Base-by-base conservation (phyloP, 768 basidiomycete genomes). In the Suillus lakei region DNA sequence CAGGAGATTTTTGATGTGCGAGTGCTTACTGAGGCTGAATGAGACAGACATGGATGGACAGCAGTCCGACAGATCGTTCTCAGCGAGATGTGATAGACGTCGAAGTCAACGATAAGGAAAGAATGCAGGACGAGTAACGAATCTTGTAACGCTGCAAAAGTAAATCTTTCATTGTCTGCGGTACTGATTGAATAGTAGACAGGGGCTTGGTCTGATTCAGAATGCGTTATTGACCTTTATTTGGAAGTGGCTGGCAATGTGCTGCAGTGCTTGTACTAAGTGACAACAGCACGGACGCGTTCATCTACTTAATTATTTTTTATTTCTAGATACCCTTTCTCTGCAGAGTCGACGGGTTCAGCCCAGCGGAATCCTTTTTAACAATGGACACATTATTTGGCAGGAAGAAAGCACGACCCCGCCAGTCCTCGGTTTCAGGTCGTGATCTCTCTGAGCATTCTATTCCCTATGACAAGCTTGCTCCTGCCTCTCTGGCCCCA, bases 391-490 rank as follows among this genome's bases (percentile, higher is more conserved):
- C 79, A 53, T 70, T 92, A 60, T 91, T 92, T 75, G 86, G 85
- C 59, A 84, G 89, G 72, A 90, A 83, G 81, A 90, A 83, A 72
- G 77, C 78, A 56, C 69, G 76, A 21, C 84, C 88, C 60, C 85
- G 91, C 60, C 87, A 88, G 70, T 82, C 88, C 56, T 91, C 91
- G 10, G 69, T 86, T 16, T 87, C 88, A 64, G 79, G 70, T 61
- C 84, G 85, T 68, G 89, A 91, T 72, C 81, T 92, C 63, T 81
- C 81, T 69, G 89, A 89, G 74, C 79, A 82, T 61, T 90, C 90
- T 13, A 83, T 92, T 56, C 91, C 91, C 26, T 92, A 92, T 73
- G 90, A 92, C 80, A 86, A 83, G 73, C 81, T 90, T 41, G 82
- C 81, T 26, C 78, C 85, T n/a, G 79, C 84, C 43, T 77, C 83